Base-by-base conservation (phyloP, 352 stramenopile genomes). In the Phytophthora vignae region DNA sequence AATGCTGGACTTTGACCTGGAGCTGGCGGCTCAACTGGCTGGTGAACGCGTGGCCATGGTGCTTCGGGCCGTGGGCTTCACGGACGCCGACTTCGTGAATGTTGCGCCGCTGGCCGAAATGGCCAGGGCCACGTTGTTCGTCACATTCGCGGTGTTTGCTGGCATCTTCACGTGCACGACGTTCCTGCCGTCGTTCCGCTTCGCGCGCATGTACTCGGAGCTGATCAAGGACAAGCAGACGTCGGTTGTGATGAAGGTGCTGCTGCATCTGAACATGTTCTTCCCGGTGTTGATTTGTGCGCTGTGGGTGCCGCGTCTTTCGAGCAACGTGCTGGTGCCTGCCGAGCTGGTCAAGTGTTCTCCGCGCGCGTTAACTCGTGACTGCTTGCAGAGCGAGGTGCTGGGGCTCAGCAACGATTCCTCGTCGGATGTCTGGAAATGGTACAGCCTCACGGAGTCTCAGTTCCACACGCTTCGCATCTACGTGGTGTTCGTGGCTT, bases 171-270 rank as follows among this genome's bases (percentile, higher is more conserved):
- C 83, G 17, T 81, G 73, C 71, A 93, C 85, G 33, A 77, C 73
- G 31, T 92, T 95, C 58, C 62, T 95, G 9, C 88, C 88, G 17
- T 84, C 79, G 4, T 93, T 95, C 50, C 79, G 88, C 53, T 95
- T 95, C 55, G 83, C 88, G 19, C 84, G 88, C 52, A 95, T 93
- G 79, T 95, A 95, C 71, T 72, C 69, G 53, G 88, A 90, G 60
- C 85, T 93, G 79, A 84, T 85, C 48, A 79, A 78, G 12, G 79
- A 87, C 64, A 71, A 74, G 22, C 67, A 78, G 40, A 75, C 67
- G 10, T 76, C 69, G 0, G 25, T 67, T 0, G 7, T 68, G 10
- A 76, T 64, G 40, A 92, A 90, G 64, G 21, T 84, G 25, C 69
- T 92, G 27, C 69, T 95, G 40, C 85, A 95, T 60, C 48, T 92